Base-by-base conservation (phyloP, 225 moss, liverwort and hornwort species). In the Climacium dendroides region DNA sequence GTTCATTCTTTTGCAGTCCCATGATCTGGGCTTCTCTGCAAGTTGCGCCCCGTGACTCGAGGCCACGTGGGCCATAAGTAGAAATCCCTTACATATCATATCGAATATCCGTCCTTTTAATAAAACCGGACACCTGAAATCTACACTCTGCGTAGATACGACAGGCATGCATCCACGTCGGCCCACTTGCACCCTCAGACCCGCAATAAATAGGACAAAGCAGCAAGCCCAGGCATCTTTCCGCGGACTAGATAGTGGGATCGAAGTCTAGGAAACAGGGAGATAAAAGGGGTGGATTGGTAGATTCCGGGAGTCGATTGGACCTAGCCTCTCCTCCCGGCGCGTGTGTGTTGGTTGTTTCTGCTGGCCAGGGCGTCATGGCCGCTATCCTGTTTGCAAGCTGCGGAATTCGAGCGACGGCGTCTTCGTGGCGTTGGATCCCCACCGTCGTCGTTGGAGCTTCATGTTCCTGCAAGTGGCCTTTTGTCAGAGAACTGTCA, bases 191-290 rank as follows among this genome's bases (percentile, higher is more conserved):
- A 78, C 85, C 52, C 1, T 34, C 77, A 81, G 71, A 77, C 81
- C 82, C 87, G 87, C 90, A 35, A 30, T 29, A 37, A 71, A 79
- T 61, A 80, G 80, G 83, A 87, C 87, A 87, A 74, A 64, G 81
- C 55, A 64, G 25, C n/a, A 19, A 37, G 17, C 8, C 0, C 22
- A 9, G 39, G 81, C 83, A 86, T 76, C 58, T 66, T 8, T 10
- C 30, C 0, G 0, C 0, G 0, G 0, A 0, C 10, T 76, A 83
- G 82, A 85, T 86, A 4, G 0, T 5, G 11, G 15, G 16, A 0
- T 3, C 1, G 7, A 5, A 16, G 0, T 79, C 55, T 79, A 67
- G 8, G 41, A 22, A 23, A 1, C 0, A 0, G 22, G 57, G 7
- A 82, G 58, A 69, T 34, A 4, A 54, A 7, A 0, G 70, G 70